phyloP scores from a whole-genome alignment of 495 filamentous ascomycete species.

The Hypoxylon intermedium region DNA sequence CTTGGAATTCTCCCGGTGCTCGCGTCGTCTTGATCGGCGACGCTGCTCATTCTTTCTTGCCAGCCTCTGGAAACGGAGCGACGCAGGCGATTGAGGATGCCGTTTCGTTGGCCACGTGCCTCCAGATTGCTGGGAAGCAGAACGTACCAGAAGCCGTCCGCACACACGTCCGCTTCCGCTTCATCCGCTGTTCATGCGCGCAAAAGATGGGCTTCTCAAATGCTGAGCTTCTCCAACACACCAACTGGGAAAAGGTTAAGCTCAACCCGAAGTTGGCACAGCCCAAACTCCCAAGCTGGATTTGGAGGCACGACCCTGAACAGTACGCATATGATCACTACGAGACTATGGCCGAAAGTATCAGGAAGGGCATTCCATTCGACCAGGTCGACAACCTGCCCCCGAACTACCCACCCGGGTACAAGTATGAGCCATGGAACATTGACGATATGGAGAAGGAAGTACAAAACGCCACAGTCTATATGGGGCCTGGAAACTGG shows the following conservation, averaged over 20 bases:
- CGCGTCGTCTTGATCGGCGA: constrained; percentile 70
- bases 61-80: constrained; percentile 70
- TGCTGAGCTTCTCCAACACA: constrained; percentile 62
- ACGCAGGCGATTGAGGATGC: constrained; percentile 77
- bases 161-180: constrained; percentile 59
- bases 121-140: constrained; percentile 59
- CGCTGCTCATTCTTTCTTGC: constrained; percentile 73
- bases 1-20: constrained; percentile 67
- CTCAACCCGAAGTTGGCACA: constrained; percentile 58
- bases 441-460: constrained; percentile 53
- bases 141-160: constrained; percentile 53
- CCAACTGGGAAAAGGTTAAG: constrained; percentile 64
- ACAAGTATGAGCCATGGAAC: constrained; percentile 55
- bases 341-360: constrained; percentile 48
- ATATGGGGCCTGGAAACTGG: constrained; percentile 51
- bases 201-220: constrained; percentile 65
- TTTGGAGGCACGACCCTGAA: constrained; percentile 65
- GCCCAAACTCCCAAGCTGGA: constrained; percentile 61
- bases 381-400: constrained; percentile 49
- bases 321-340: constrained; percentile 63
- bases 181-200: constrained; percentile 61
- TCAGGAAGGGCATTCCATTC: constrained; percentile 48
- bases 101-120: constrained; percentile 65
- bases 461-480: constrained; percentile 45
- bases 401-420: constrained; percentile 53